Percentiles rank a stretch among this genome's conserved stretches.
Conservation (phyloP, 805 yeast species). For the Starmerella sp. region DNA sequence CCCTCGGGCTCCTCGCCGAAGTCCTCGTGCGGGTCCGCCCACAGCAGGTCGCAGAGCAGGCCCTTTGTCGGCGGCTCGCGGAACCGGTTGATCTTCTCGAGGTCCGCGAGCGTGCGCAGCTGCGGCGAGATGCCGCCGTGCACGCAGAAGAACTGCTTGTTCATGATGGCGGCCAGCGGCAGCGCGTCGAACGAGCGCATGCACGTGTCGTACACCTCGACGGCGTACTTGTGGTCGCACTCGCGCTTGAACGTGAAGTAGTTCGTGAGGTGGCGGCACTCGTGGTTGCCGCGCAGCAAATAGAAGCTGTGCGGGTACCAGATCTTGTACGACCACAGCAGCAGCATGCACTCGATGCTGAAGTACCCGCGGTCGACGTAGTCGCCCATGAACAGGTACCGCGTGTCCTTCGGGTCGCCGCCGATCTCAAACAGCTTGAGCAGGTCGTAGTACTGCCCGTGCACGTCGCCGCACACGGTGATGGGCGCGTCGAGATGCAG, state of each 20-base stretch:
- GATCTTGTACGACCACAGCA: slow-evolving; percentile 67
- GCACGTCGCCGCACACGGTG: slow-evolving; percentile 94
- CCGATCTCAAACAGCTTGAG: slow-evolving; percentile 88
- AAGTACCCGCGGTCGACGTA: slow-evolving; percentile 92
- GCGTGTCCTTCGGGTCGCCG: slow-evolving; percentile 68
- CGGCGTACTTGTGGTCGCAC: slow-evolving; percentile 72
- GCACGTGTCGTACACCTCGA: slow-evolving; percentile 54
- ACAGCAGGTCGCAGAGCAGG: slow-evolving; percentile 82
- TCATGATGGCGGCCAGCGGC: slow-evolving; percentile 89
- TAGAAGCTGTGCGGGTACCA: slow-evolving; percentile 63
- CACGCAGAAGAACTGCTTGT: slow-evolving; percentile 86
- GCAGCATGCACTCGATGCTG: slow-evolving; percentile 60
- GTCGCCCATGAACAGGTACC: slow-evolving; percentile 81
- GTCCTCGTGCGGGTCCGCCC: slow-evolving; percentile 94
- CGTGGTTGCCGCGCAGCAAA: slow-evolving; percentile 90
- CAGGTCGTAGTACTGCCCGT: slow-evolving; percentile 87
- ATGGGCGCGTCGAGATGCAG: slow-evolving; percentile 81
- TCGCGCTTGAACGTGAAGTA: slow-evolving; percentile 89
- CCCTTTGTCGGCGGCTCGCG: slow-evolving; percentile 91
- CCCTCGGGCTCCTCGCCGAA: slow-evolving; percentile 50
- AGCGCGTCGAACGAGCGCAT: slow-evolving; percentile 71
- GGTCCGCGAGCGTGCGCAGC: slow-evolving; percentile 54
- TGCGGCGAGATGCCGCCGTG: slow-evolving; percentile 95
- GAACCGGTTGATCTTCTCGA: slow-evolving; percentile 63
- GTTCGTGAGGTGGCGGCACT: slow-evolving; percentile 82